Evolutionary conservation across 257 asterid genomes (phyloP), one percentile per base, ranked within the genome.

Genomic region (Solanum chaucha): DNA sequence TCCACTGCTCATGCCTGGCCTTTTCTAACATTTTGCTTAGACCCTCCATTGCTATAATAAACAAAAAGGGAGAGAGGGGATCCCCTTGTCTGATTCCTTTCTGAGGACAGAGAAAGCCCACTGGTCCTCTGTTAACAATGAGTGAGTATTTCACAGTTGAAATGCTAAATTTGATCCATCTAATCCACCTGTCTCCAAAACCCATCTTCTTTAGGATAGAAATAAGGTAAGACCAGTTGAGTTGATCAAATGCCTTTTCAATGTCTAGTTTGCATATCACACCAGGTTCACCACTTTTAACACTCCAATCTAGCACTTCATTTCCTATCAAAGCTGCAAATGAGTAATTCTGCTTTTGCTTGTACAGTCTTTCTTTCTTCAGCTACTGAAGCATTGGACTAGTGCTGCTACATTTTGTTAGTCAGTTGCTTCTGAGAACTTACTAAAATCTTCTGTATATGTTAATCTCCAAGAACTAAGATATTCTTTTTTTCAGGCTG

Each of bases 401-500:
- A 48, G 20, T 44, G 15, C 68, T 80, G 41, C 84, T 41, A 22
- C 84, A 24, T 44, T 24, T 48, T 80, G 67, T 80, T 80, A 44
- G 15, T 78, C 26, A 80, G 35, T 80, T 80, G 84, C 64, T 24
- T 24, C 64, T 41, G 10, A 13, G 84, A 44, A 26, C 40, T 78
- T 44, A 24, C 38, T 77, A 44, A 44, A 78, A 32, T 78, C 84
- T 44, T 78, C 64, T 24, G 38, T 78, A 41, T 41, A 44, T 78
- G 44, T 80, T 26, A 44, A 17, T 46, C 85, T 80, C 85, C 68
- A 48, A 80, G 85, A 80, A 80, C 67, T 80, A 28, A 80, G 28
- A 15, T 80, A 17, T 80, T 80, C 30, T 85, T 41, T 83, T 48
- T 77, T 89, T 75, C 89, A 97, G 99, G 98, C 99, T 91, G 98